Conservation (phyloP, 1,139 yeast genomes). For the Kluyveromyces sp. region DNA sequence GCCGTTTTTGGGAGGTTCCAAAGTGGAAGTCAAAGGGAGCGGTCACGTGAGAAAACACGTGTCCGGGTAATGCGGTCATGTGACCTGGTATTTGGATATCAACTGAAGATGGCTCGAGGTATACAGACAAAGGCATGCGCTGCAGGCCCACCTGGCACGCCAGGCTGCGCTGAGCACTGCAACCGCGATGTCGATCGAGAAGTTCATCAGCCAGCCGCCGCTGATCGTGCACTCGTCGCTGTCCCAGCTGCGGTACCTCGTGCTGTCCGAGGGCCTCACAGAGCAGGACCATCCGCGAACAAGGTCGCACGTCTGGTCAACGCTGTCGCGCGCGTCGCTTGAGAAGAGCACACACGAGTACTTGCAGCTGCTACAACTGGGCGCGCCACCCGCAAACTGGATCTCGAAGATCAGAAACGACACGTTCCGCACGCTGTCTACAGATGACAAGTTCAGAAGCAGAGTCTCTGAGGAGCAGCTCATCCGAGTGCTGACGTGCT, state of each 20-base stretch:
- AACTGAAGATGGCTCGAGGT: too few species aligned
- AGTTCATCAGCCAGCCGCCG: conserved; percentile 28
- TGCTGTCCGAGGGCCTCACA: conserved; percentile 68
- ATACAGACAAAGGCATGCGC: too few species aligned
- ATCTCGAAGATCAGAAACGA: conserved; percentile 71
- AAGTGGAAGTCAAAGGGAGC: too few species aligned
- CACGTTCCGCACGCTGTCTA: conserved; percentile 78
- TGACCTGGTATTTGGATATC: background rate
- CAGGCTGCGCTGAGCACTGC: too few species aligned
- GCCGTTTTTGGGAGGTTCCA: too few species aligned
- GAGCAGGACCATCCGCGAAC: conserved; percentile 49
- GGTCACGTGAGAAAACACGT: background rate
- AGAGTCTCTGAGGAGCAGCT: conserved; percentile 65
- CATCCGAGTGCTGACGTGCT: conserved; percentile 63
- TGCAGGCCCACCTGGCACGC: conserved; percentile 10
- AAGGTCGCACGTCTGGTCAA: conserved; percentile 76
- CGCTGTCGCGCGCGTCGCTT: conserved; percentile 60
- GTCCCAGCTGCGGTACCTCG: conserved; percentile 70
- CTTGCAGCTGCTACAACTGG: conserved; percentile 46
- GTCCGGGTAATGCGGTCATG: background rate
- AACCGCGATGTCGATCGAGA: conserved; percentile 18
- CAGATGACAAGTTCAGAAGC: conserved; percentile 58
- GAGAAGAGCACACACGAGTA: conserved; percentile 48
- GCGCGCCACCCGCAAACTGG: conserved; percentile 48
- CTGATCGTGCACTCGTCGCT: conserved; percentile 59